Evolutionary conservation across 2,329 filamentous ascomycete species (phyloP), one percentile per base, ranked within the genome.

Genomic region (Aspergillus quadricinctus): DNA sequence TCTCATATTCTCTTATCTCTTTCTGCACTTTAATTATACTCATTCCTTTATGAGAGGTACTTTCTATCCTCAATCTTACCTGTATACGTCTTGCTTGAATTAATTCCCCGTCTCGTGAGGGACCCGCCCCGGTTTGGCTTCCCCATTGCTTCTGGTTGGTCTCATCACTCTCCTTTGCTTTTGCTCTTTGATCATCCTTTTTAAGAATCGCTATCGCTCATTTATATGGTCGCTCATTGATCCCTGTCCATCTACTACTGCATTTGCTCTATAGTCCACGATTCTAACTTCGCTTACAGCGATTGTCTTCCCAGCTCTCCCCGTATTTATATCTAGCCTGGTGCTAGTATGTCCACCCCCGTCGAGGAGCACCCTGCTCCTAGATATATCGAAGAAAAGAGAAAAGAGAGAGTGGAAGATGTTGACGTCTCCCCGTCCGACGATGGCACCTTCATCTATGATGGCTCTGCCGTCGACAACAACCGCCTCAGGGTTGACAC

Each of bases 301-400:
- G 48, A 59, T 54, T 58, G 55, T 49, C 61, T 57, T 57, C 3
- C 1, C 7, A 37, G 5, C 5, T 37, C 14, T 37, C 14, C 31
- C 11, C 14, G 14, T 37, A 37, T 17, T 14, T 17, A 37, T 53
- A 21, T 54, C 49, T 60, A 63, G 64, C 67, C 66, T 60, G 63
- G 67, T 60, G 65, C 67, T 65, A 64, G 56, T 49, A 76, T 76
- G 74, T 68, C 72, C 27, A 69, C 67, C 48, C 71, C 74, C 4
- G 57, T 63, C 6, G 63, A 71, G 45, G 71, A 74, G 55, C 60
- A 53, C 35, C 64, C 66, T 29, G 61, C 60, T 19, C 60, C 66
- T 10, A 63, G 67, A 40, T 53, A 68, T 19, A 56, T 59, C n/a
- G 61, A 70, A 11, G 54, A 66, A 49, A 66, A 65, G 61, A 69